Conservation (phyloP, 1,284 basidiomycete genomes). For the Cutaneotrichosporon sp. region DNA sequence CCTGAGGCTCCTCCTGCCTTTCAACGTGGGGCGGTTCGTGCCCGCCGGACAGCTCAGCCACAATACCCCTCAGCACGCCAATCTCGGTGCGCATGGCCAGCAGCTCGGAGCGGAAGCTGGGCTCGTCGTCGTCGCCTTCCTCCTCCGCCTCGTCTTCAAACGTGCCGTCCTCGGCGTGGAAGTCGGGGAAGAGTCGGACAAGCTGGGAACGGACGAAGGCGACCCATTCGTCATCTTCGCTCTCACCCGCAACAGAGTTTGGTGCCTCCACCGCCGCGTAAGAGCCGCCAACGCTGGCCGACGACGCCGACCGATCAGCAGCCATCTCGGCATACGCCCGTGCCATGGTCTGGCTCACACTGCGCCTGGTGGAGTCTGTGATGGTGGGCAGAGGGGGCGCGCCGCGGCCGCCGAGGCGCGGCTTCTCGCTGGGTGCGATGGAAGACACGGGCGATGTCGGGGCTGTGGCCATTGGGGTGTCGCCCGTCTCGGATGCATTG, state of each 20-base stretch:
- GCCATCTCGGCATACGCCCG: not conserved
- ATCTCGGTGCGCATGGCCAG: constrained; percentile 33
- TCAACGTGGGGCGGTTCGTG: too few relatives aligned
- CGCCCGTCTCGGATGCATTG: not conserved
- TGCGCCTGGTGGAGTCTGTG: not conserved
- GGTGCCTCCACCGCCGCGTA: not conserved
- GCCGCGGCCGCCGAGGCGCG: not conserved
- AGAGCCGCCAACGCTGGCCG: not conserved
- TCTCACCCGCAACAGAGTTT: not conserved
- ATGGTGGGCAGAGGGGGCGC: not conserved
- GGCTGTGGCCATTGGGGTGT: not conserved
- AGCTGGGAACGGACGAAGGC: constrained; percentile 34
- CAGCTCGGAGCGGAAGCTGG: constrained; percentile 29
- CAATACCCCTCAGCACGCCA: constrained; percentile 29
- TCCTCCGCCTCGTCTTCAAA: not conserved
- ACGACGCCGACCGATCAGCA: not conserved
- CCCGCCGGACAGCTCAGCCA: constrained; percentile 29
- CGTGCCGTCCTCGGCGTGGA: constrained; percentile 11
- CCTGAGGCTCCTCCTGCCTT: not conserved
- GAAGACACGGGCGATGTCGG: not conserved
- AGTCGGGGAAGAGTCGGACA: constrained; percentile 38
- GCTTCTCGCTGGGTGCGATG: not conserved
- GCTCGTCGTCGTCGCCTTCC: constrained; percentile 1
- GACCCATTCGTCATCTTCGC: constrained; percentile 37
- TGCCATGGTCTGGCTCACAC: constrained; percentile 1